Conservation (phyloP, 179 eudicot genomes). For the Spergularia azorica region DNA sequence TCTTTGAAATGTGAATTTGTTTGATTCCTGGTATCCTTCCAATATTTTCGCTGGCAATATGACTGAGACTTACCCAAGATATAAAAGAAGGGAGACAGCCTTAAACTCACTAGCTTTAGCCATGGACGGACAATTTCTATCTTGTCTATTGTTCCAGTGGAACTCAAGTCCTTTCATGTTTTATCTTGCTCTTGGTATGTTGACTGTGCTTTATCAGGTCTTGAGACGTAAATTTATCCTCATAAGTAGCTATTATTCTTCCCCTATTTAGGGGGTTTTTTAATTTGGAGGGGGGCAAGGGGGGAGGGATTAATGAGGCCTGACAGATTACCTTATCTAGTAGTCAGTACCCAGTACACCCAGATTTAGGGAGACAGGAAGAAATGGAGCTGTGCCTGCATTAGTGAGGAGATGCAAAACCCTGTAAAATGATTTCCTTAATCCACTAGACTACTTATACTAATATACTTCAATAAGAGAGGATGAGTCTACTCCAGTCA, state of each 20-base stretch:
- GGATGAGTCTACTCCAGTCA: too few relatives aligned
- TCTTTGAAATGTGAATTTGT: neutral
- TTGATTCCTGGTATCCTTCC: neutral
- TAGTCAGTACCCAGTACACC: neutral
- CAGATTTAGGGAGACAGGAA: neutral
- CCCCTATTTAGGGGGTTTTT: neutral
- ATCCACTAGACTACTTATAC: too few relatives aligned
- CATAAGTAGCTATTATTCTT: neutral
- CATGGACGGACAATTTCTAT: neutral
- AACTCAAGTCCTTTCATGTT: neutral
- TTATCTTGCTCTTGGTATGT: neutral
- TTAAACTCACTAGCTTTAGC: neutral
- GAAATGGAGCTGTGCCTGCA: neutral
- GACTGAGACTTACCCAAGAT: neutral
- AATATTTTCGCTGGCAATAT: neutral
- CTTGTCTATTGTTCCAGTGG: neutral
- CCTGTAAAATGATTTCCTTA: too few relatives aligned
- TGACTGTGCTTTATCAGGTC: neutral
- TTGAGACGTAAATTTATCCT: neutral
- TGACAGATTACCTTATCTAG: neutral
- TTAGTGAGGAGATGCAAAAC: neutral
- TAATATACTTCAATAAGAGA: too few relatives aligned
- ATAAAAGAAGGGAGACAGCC: neutral
- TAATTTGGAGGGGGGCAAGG: neutral
- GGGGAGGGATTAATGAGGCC: neutral